A percentile compares a stretch with the other conserved stretches of the same genome.
These are phyloP conservation scores for Puccinia brachypodii DNA, from an alignment of 1,284 basidiomycete genomes.

Conservation along the genomic window DNA sequence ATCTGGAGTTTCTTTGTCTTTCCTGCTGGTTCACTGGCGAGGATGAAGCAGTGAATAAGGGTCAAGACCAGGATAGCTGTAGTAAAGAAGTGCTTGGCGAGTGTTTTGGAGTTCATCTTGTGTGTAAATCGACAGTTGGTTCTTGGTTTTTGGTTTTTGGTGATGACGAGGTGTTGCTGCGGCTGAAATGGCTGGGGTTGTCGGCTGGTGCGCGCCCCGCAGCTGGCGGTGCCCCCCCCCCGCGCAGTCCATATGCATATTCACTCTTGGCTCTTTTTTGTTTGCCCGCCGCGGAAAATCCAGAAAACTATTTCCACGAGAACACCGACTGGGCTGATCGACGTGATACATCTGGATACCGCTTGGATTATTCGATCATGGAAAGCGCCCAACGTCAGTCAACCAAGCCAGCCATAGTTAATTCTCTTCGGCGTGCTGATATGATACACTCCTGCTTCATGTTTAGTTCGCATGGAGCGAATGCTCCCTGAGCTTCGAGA, in stretches of 20 bases:
- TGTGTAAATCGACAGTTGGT: not conserved
- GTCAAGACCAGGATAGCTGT: not conserved
- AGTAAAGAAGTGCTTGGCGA: not conserved
- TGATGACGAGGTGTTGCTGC: not conserved
- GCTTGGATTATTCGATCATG: slow-evolving; percentile 14
- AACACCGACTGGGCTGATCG: not conserved
- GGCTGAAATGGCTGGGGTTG: not conserved
- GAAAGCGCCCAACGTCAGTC: slow-evolving; percentile 45
- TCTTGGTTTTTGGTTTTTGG: not conserved
- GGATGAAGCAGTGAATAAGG: not conserved
- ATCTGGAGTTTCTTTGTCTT: slow-evolving; percentile 35
- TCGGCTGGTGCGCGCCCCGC: not conserved
- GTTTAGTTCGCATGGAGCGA: slow-evolving; percentile 45
- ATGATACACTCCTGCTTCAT: not conserved
- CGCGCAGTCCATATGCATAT: not conserved
- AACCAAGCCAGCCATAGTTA: not conserved
- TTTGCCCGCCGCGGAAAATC: not conserved
- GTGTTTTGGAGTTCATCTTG: not conserved
- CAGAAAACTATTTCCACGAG: not conserved
- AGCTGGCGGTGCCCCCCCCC: too few relatives aligned
- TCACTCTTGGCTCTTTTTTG: not conserved
- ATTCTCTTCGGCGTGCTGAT: not conserved
- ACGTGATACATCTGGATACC: not conserved
- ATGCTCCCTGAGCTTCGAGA: slow-evolving; percentile 47
- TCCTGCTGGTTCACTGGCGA: not conserved